These are phyloP conservation scores for Phellopilus nigrolimitatus DNA, from an alignment of 1,284 basidiomycete genomes.

Conservation along the genomic window DNA sequence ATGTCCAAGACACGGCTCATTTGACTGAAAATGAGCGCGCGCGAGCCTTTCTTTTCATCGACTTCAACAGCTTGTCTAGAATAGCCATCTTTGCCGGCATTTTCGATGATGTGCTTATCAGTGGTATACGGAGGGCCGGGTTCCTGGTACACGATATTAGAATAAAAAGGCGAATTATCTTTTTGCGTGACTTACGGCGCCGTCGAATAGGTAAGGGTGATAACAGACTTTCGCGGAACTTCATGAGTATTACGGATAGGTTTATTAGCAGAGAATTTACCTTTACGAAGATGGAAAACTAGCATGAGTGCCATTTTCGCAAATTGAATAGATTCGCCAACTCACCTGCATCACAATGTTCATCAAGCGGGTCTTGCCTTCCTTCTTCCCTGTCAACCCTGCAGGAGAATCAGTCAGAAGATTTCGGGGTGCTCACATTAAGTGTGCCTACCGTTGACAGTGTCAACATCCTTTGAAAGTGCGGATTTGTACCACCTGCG, in stretches of 20 bases:
- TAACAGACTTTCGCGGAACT: constrained; percentile 52
- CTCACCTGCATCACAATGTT: constrained; percentile 99
- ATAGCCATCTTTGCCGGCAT: constrained; percentile 98
- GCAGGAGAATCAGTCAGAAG: not conserved
- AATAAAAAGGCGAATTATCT: not conserved
- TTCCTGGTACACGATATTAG: constrained; percentile 47
- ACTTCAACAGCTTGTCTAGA: constrained; percentile 87
- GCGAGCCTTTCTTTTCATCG: constrained; percentile 90
- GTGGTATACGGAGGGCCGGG: constrained; percentile 98
- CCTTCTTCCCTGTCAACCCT: constrained; percentile 93
- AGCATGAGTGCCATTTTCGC: not conserved
- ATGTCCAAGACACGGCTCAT: constrained; percentile 97
- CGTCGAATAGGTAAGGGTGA: constrained; percentile 84
- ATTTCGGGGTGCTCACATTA: not conserved
- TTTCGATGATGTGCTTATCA: constrained; percentile 93
- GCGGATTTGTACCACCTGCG: constrained; percentile 96
- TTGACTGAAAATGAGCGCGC: constrained; percentile 96
- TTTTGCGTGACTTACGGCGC: constrained; percentile 52
- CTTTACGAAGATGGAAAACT: constrained; percentile 56
- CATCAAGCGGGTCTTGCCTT: constrained; percentile 95
- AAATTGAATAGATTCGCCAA: not conserved
- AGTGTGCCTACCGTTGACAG: constrained; percentile 74
- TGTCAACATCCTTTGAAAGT: constrained; percentile 98
- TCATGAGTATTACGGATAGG: not conserved
- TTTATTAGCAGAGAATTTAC: constrained; percentile 8